Evolutionary conservation across 106 monocot species (phyloP).

Genomic region (Dioscorea dumetorum): DNA sequence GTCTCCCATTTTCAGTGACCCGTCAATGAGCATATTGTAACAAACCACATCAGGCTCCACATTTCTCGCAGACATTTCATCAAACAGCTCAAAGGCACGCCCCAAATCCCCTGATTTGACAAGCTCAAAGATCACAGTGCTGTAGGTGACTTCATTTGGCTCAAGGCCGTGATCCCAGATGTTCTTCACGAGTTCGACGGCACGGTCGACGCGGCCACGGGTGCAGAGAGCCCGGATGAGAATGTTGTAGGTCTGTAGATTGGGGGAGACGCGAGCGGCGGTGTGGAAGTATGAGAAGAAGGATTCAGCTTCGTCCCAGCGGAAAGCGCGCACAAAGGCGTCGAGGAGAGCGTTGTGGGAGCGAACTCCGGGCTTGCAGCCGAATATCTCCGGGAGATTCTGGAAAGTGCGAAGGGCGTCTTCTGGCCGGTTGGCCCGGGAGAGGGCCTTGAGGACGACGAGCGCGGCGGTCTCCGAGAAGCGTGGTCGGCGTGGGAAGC

Average conservation of each 20-base stretch:
- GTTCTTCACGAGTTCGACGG: constrained; percentile 17
- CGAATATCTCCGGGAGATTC: constrained; percentile 34
- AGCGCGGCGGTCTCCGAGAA: constrained; percentile 72
- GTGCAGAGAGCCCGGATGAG: constrained; percentile 59
- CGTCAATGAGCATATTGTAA: constrained; percentile 82
- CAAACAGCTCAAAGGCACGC: constrained; percentile 52
- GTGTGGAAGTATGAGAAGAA: constrained; percentile 59
- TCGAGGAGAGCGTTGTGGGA: constrained; percentile 92
- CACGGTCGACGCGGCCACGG: constrained; percentile 18
- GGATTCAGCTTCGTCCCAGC: constrained; percentile 52
- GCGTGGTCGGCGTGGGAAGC: constrained; percentile 35
- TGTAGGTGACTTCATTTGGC: constrained; percentile 44
- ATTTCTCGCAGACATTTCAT: constrained; percentile 62
- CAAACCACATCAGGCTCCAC: constrained; percentile 59
- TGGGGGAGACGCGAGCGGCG: constrained; percentile 31
- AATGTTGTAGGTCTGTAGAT: constrained; percentile 79
- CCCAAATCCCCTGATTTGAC: constrained; percentile 18
- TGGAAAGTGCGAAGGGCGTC: constrained; percentile 58
- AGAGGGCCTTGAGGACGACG: constrained; percentile 66
- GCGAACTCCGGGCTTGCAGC: constrained; percentile 54
- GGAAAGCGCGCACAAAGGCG: constrained; percentile 67
- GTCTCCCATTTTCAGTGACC: constrained; percentile 55
- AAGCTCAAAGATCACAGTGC: constrained; percentile 32
- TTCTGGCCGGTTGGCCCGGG: constrained; percentile 67
- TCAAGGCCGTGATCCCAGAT: constrained; percentile 17